Conservation (phyloP, 345 rosid species). For the Citrus medica region DNA sequence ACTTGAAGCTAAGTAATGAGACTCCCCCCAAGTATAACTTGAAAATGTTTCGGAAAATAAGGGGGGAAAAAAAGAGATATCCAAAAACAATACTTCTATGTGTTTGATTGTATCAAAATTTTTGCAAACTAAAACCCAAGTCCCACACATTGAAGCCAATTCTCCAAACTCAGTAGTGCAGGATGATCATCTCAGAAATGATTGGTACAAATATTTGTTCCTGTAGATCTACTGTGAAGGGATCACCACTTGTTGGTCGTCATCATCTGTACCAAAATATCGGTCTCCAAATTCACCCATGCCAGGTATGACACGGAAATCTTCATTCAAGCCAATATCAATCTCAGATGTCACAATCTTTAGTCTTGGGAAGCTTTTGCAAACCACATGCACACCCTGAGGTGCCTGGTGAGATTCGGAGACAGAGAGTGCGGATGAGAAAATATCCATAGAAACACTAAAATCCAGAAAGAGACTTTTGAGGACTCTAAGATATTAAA, state of each 20-base stretch:
- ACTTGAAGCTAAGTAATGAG: neutral
- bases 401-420: conserved; percentile 67
- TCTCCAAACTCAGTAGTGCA: neutral
- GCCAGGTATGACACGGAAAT: conserved; percentile 92
- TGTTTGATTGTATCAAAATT: conserved; percentile 38
- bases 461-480: conserved; percentile 1
- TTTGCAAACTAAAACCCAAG: conserved; percentile 24
- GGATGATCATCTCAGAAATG: conserved; percentile 3
- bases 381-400: conserved; percentile 95
- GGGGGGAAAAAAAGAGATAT: neutral
- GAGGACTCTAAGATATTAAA: neutral
- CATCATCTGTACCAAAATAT: conserved; percentile 95
- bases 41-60: neutral
- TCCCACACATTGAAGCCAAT: neutral
- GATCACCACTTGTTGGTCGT: conserved; percentile 41
- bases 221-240: conserved; percentile 9
- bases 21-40: neutral
- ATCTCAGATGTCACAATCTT: conserved; percentile 99
- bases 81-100: conserved; percentile 7
- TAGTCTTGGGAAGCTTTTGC: conserved; percentile 83
- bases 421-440: neutral
- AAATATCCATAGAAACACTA: neutral
- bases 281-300: conserved; percentile 99
- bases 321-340: conserved; percentile 82
- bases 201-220: conserved; percentile 10